Evolutionary conservation across 805 yeast species (phyloP).

Genomic region (Nakazawaea ernobii): DNA sequence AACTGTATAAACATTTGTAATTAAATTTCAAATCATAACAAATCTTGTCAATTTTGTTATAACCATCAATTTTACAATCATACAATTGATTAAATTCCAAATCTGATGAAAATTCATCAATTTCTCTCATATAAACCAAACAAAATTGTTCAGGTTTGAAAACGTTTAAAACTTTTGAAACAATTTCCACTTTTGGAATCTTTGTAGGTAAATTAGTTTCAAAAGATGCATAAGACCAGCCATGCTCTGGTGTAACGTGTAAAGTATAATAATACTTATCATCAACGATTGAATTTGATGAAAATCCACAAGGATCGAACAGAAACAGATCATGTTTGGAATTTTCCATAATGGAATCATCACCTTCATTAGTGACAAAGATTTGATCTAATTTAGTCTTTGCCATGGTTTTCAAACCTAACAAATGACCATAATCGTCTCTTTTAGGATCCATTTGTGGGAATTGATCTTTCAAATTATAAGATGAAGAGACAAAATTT

Average conservation of each 20-base stretch:
- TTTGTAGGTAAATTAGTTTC: conserved; percentile 72
- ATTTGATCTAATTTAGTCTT: conserved; percentile 58
- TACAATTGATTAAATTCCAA: conserved; percentile 27
- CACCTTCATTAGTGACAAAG: conserved; percentile 21
- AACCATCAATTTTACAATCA: conserved; percentile 35
- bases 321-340: conserved; percentile 78
- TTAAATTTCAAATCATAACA: conserved; percentile 66
- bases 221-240: conserved; percentile 95
- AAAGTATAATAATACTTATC: conserved; percentile 64
- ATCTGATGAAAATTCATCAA: conserved; percentile 5
- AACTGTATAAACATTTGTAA: conserved; percentile 66
- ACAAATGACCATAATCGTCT: conserved; percentile 72
- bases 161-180: conserved; percentile 52
- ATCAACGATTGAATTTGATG: conserved; percentile 74
- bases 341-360: conserved; percentile 25
- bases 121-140: conserved; percentile 23
- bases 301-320: conserved; percentile 91
- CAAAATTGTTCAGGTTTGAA: conserved; percentile 78
- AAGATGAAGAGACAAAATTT: conserved; percentile 37
- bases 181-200: conserved; percentile 46
- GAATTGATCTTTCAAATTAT: conserved; percentile 21
- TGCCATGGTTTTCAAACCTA: conserved; percentile 66
- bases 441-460: conserved; percentile 41
- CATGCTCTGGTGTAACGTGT: conserved; percentile 90
- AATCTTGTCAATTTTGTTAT: conserved; percentile 59